Evolutionary conservation across 2,329 filamentous ascomycete genomes (phyloP).

Genomic region (Kalmusia sp.): DNA sequence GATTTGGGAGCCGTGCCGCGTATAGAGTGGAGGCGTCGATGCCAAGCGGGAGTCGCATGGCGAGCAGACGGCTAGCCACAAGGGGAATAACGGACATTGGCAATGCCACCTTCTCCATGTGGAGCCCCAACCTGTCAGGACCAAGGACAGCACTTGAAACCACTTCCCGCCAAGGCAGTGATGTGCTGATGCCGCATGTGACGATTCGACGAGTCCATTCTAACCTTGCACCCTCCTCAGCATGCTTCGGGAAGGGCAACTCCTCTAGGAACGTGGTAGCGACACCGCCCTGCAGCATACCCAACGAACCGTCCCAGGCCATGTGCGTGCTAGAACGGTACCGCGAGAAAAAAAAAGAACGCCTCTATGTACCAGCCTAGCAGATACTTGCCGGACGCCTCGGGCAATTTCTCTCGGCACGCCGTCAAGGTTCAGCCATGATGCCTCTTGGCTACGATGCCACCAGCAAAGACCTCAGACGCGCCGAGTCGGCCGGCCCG

Average conservation of each 20-base stretch:
- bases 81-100: background rate
- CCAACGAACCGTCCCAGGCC: background rate
- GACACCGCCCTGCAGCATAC: background rate
- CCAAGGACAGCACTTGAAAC: no score
- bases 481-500: background rate
- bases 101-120: background rate
- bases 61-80: background rate
- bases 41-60: no score
- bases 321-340: no score
- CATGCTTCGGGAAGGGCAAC: no score
- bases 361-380: background rate
- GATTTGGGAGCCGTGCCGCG: background rate
- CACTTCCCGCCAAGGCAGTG: no score
- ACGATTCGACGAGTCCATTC: background rate
- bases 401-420: background rate
- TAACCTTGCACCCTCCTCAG: background rate
- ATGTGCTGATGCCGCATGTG: conserved; percentile 1
- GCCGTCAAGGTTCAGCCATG: background rate
- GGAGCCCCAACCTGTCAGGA: background rate
- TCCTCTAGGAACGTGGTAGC: no score
- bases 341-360: no score
- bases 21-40: background rate
- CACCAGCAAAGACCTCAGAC: background rate
- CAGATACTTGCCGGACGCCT: background rate
- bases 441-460: background rate